phyloP scores from a whole-genome alignment of 2,329 filamentous ascomycete species.

The Nemania sp. region DNA sequence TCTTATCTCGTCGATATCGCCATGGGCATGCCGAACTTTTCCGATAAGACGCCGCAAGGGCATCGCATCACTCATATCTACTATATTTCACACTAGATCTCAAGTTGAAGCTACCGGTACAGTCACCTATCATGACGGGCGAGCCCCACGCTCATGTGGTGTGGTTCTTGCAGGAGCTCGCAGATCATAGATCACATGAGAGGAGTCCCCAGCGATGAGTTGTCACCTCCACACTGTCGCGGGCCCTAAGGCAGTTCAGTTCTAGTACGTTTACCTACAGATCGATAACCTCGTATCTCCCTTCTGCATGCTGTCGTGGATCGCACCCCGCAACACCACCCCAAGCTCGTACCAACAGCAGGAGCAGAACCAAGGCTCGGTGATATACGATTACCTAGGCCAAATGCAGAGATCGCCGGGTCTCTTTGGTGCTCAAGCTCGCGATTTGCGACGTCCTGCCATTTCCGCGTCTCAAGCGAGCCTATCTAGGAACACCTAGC shows the following conservation, averaged over 20 bases:
- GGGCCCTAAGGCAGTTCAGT: conserved; percentile 25
- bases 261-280: conserved; percentile 23
- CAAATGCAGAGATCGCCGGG: conserved; percentile 28
- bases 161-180: conserved; percentile 38
- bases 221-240: conserved; percentile 40
- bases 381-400: conserved; percentile 23
- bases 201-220: conserved; percentile 36
- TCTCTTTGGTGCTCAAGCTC: conserved; percentile 16
- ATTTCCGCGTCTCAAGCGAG: conserved; percentile 1
- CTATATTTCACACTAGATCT: conserved; percentile 8
- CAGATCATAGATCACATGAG: conserved; percentile 43
- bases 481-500: conserved; percentile 6
- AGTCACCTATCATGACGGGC: conserved; percentile 26
- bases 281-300: conserved; percentile 36
- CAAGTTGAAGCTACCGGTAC: conserved; percentile 28
- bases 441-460: conserved; percentile 17
- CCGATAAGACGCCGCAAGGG: conserved; percentile 5
- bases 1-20: conserved; percentile 17
- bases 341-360: conserved; percentile 23
- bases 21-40: conserved; percentile 6
- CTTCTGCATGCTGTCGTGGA: conserved; percentile 27
- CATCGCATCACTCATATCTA: conserved; percentile 14
- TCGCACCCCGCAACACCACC: conserved; percentile 32
- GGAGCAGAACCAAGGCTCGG: conserved; percentile 26
- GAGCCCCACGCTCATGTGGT: conserved; percentile 35